These are phyloP conservation scores for Choiromyces venosus DNA, from an alignment of 495 filamentous ascomycete genomes.

Conservation along the genomic window DNA sequence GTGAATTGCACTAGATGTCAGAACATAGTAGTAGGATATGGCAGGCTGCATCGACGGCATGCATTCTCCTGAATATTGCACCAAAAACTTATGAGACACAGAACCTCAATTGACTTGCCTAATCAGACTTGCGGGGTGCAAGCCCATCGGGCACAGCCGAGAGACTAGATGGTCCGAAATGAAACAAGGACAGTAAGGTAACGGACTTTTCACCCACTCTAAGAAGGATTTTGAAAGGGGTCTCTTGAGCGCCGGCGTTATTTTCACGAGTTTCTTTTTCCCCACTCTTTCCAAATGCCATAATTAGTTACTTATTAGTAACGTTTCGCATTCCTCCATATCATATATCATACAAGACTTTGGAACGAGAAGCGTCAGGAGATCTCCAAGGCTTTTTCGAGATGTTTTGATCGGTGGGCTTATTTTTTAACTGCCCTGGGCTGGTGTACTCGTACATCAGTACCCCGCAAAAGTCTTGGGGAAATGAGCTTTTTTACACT, in stretches of 20 bases:
- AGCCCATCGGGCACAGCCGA: not conserved
- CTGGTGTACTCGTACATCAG: not conserved
- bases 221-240: no score
- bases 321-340: no score
- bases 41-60: not conserved
- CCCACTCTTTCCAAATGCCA: no score
- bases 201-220: no score
- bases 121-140: not conserved
- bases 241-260: no score
- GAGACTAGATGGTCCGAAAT: not conserved
- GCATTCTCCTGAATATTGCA: not conserved
- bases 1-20: not conserved
- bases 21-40: not conserved
- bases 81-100: not conserved
- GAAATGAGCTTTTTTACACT: no score
- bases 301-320: no score
- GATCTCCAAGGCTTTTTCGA: not conserved
- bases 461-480: no score
- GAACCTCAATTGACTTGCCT: not conserved
- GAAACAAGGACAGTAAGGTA: no score
- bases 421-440: not conserved
- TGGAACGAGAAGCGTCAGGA: not conserved
- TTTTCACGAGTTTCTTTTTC: no score
- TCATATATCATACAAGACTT: no score
- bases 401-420: not conserved